Percentiles rank a stretch among this genome's conserved stretches.
Conservation (phyloP, 2,329 filamentous ascomycete genomes). For the Fonsecaea nubica region DNA sequence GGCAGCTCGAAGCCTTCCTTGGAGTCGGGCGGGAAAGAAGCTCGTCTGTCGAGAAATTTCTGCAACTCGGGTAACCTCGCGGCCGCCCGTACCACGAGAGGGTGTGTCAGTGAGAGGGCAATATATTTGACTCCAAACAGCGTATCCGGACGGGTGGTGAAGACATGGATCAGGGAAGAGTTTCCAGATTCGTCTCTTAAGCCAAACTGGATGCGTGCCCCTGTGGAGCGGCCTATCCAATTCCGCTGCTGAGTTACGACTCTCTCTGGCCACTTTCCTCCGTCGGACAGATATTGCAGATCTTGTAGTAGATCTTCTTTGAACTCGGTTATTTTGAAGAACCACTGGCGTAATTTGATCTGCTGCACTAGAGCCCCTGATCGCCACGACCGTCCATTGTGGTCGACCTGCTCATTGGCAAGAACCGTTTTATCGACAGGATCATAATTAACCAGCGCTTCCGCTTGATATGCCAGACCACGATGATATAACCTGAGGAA, state of each 20-base stretch:
- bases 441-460: conserved; percentile 88
- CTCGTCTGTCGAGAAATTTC: conserved; percentile 67
- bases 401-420: conserved; percentile 89
- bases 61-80: conserved; percentile 66
- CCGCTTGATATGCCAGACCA: conserved; percentile 80
- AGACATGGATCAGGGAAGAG: conserved; percentile 63
- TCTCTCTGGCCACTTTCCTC: conserved; percentile 78
- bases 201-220: conserved; percentile 74
- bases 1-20: conserved; percentile 72
- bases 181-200: conserved; percentile 49
- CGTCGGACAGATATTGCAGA: conserved; percentile 68
- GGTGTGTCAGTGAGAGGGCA: conserved; percentile 76
- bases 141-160: conserved; percentile 85
- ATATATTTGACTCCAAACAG: conserved; percentile 87
- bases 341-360: conserved; percentile 91
- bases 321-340: conserved; percentile 81
- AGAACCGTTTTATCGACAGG: conserved; percentile 87
- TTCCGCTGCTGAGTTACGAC: conserved; percentile 84
- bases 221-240: conserved; percentile 82
- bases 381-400: conserved; percentile 83
- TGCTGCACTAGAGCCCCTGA: conserved; percentile 88
- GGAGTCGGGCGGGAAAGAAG: conserved; percentile 61
- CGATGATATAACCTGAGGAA: conserved; percentile 78
- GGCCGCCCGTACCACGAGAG: conserved; percentile 69
- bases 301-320: conserved; percentile 75